Base-by-base conservation (phyloP, 805 yeast genomes). In the Ogataea paradorogensis region DNA sequence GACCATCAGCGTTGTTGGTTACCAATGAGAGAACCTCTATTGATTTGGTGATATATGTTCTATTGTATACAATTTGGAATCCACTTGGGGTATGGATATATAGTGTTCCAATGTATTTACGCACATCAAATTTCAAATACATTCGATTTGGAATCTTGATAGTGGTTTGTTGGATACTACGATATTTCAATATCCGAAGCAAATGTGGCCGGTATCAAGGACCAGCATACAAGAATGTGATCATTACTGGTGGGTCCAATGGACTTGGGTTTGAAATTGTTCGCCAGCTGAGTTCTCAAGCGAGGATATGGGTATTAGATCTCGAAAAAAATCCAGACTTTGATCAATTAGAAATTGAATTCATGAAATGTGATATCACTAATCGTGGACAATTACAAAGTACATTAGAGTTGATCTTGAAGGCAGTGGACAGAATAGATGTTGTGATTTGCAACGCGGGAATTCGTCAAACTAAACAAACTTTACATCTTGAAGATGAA, bases 371-470 rank as follows among this genome's bases (percentile, higher is more conserved):
- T 42, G 64, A 63, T 42, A 28, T 62, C 23, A 28, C 46, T 4
- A 35, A 43, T 22, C 35, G 16, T 3, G 25, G 33, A 1, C 25
- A 39, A 9, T 22, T 47, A 6, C 47, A 45, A 3, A 26, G 24
- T 53, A 67, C 55, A 58, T 61, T 47, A 41, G 62, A 31, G 43
- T 53, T 3, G 28, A 55, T 46, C 46, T 55, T n/a, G 30, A 44
- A 6, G n/a, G 14, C 15, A 7, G 15, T 35, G 6, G 39, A 40
- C 13, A 31, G 26, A 5, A 42, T 71, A 1, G 61, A 71, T 16
- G 51, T 70, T 1, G 42, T 72, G 25, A 53, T 76, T 7, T 67
- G 70, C 40, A 76, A 76, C 48, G 81, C 80, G 2, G 82, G 79
- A 3, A 47, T 68, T 1, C 59, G 79, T 27, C 71, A 69, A 35